Evolutionary conservation across 169 alveolate genomes (phyloP), one percentile per base, ranked within the genome.

Genomic region (Theileria equi): DNA sequence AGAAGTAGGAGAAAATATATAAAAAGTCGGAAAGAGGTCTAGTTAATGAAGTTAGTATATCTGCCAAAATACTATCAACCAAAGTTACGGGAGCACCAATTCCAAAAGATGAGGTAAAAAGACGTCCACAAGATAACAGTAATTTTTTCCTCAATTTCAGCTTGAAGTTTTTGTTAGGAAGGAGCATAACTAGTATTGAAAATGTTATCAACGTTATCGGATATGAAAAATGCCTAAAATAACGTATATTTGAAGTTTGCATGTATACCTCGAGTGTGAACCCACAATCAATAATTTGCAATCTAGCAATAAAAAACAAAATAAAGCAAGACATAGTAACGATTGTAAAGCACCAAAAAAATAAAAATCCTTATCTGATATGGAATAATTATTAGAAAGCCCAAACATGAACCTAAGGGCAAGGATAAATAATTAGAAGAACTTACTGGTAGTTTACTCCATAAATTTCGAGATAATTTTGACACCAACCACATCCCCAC

Each of bases 371-470:
- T 62, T 54, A 28, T 86, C 59, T 10, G 64, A 44, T 23, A 83
- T 81, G 43, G 79, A 66, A 59, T 90, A 79, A 32, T 81, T 77
- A 16, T 90, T 89, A 60, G 87, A 84, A 34, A 89, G 21, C 28
- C 77, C 89, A 60, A 87, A 79, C 76, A 84, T 68, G 57, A 73
- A 73, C 66, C 67, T 48, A 48, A 48, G 21, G 55, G 21, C 55
- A 53, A 25, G 5, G 5, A 10, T 53, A 44, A n/a, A 11, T 44
- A 10, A 11, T 19, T 11, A 16, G 36, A 8, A 16, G n/a, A 8
- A 60, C 74, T 4, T 50, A 71, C 79, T 76, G 84, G 68, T 89
- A 89, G 55, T 89, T 89, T 26, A 89, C 91, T 19, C 92, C 92
- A 47, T 82, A 85, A 16, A 52, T 58, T 52, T 89, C 94, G 77